A percentile compares a stretch with the other conserved stretches of the same genome.
These are phyloP conservation scores for Camellia lanceoleosa DNA, from an alignment of 148 eudicot species.

Conservation along the genomic window DNA sequence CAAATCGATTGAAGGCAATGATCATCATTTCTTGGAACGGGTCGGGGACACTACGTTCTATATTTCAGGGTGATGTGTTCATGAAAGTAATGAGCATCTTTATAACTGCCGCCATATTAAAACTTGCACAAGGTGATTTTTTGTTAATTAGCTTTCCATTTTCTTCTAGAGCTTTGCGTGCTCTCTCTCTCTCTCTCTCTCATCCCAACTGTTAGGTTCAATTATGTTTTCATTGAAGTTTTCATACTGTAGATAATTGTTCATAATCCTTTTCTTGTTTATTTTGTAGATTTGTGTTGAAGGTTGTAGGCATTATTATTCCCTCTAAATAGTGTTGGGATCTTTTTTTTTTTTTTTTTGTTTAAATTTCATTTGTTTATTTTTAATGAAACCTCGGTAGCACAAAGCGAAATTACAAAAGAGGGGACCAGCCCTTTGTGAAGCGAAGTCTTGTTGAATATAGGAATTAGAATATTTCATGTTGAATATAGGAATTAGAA, in stretches of 20 bases:
- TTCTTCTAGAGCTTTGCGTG: neutral
- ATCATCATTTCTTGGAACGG: conserved; percentile 65
- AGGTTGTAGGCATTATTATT: neutral
- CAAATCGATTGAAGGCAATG: conserved; percentile 47
- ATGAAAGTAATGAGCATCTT: conserved; percentile 57
- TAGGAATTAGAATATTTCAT: no score
- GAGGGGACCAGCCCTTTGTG: no score
- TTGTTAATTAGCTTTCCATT: neutral
- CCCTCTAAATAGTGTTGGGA: neutral
- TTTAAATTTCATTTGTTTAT: neutral
- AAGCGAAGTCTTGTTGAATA: no score
- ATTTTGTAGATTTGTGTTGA: neutral
- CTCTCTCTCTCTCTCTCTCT: neutral
- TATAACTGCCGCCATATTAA: conserved; percentile 64
- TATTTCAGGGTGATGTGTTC: conserved; percentile 48
- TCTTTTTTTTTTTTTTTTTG: neutral
- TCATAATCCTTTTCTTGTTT: neutral
- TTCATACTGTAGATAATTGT: neutral
- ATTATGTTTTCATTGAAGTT: no score
- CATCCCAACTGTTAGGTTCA: no score
- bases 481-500: no score
- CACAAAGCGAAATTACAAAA: no score
- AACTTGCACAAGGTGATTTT: conserved; percentile 47
- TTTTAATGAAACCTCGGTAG: neutral
- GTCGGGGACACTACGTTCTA: conserved; percentile 33